Base-by-base conservation (phyloP, 768 basidiomycete species). In the Strobilomyces confusus region DNA sequence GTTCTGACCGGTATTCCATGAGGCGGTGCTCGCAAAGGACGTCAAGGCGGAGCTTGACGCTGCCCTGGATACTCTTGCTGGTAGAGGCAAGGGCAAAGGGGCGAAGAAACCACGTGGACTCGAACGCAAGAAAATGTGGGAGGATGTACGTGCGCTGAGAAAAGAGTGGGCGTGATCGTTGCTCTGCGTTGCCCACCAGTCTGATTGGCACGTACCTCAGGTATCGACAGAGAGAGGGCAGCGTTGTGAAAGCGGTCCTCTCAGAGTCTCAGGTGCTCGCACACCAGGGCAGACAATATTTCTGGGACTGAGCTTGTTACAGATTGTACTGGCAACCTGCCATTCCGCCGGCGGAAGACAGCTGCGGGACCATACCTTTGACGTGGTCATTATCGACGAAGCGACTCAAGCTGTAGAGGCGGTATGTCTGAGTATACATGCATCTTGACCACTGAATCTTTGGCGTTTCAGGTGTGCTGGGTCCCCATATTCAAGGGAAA, bases 401-500 rank as follows among this genome's bases (percentile, higher is more conserved):
- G 97, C 97, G 0, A 98, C 97, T 0, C 97, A 98, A 68, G 95
- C 95, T 4, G 65, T 97, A 14, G 95, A 99, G 72, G 92, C 94
- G 22, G 94, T 94, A 64, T 54, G 81, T 67, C 12, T 19, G n/a
- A 17, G 7, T 22, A 34, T 29, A 20, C 5, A 37, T 29, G 0
- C 19, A 14, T 25, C 8, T 41, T 26, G 20, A 9, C 4, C 3
- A 3, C 49, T 60, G 15, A 60, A 37, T 6, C 23, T 9, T 25
- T 17, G 32, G 26, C 23, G n/a, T 26, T 48, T 30, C 37, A 56
- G 55, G 58, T 59, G 33, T 98, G 94, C 72, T 98, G 95, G 94
- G 82, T 98, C 30, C 95, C 97, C 1, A 88, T 98, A 51, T 82
- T 95, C 70, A 95, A 95, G 68, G 89, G 84, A 1, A 87, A 85